Conservation (phyloP, 2,329 filamentous ascomycete genomes). For the Drechslera avenae region DNA sequence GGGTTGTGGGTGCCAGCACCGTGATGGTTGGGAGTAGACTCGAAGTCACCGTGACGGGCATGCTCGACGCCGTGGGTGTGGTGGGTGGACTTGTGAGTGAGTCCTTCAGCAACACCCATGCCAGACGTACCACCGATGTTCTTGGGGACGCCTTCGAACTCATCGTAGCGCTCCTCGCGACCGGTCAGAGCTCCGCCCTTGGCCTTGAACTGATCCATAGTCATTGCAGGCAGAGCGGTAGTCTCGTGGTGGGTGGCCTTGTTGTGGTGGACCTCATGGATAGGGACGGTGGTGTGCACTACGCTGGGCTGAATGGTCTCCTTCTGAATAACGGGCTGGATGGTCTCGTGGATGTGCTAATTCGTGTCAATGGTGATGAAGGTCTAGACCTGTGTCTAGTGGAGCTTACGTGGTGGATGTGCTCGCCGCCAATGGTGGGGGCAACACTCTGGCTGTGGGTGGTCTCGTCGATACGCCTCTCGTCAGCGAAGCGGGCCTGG, state of each 20-base stretch:
- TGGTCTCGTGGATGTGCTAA: slow-evolving; percentile 66
- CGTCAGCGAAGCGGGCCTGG: slow-evolving; percentile 59
- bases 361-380: slow-evolving; percentile 10
- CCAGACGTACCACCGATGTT: slow-evolving; percentile 47
- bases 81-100: slow-evolving; percentile 22
- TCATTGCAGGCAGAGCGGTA: slow-evolving; percentile 67
- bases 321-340: slow-evolving; percentile 74
- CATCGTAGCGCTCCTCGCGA: slow-evolving; percentile 61
- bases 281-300: slow-evolving; percentile 72
- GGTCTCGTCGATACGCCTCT: slow-evolving; percentile 54
- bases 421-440: slow-evolving; percentile 63
- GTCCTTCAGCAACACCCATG: slow-evolving; percentile 22
- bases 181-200: slow-evolving; percentile 61
- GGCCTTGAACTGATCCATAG: slow-evolving; percentile 66
- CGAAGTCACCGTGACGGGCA: slow-evolving; percentile 26
- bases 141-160: slow-evolving; percentile 67
- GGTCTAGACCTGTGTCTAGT: background rate
- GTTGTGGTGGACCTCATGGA: slow-evolving; percentile 74
- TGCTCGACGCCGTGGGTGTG: slow-evolving; percentile 8
- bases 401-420: slow-evolving; percentile 60
- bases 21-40: slow-evolving; percentile 14
- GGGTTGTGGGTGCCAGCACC: slow-evolving; percentile 8
- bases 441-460: slow-evolving; percentile 56
- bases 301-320: slow-evolving; percentile 70
- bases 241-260: slow-evolving; percentile 68